Evolutionary conservation across 495 filamentous ascomycete species (phyloP).

Genomic region (Neurospora hispaniola): DNA sequence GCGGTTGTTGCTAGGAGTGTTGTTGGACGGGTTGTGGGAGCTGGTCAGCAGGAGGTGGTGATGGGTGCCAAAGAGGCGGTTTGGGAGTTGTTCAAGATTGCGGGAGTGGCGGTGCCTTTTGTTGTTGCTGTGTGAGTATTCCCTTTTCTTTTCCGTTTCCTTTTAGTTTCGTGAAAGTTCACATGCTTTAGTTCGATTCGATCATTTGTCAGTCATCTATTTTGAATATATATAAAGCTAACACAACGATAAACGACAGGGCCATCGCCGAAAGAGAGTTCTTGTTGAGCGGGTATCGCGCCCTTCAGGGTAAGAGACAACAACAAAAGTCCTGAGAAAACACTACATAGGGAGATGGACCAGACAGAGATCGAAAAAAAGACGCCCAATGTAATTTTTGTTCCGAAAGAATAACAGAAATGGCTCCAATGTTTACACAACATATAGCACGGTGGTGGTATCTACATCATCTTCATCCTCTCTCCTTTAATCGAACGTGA

Average conservation of each 20-base stretch:
- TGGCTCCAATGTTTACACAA: background rate
- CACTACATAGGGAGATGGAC: background rate
- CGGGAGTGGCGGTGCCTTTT: conserved; percentile 42
- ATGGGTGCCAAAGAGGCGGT: conserved; percentile 20
- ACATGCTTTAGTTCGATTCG: background rate
- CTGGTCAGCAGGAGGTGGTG: conserved; percentile 16
- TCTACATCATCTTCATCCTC: background rate
- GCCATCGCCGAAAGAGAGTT: conserved; percentile 50
- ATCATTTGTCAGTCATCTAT: background rate
- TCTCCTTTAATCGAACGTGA: conserved; percentile 64
- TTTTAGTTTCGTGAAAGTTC: background rate
- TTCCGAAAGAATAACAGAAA: conserved; percentile 12
- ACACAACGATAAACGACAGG: conserved; percentile 26
- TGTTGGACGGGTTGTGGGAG: conserved; percentile 14
- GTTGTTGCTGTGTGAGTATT: conserved; percentile 48
- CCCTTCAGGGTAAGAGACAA: conserved; percentile 22
- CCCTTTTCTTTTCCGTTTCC: background rate
- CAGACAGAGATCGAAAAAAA: background rate
- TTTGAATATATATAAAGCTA: conserved; percentile 1
- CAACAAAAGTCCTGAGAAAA: background rate
- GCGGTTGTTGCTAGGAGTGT: conserved; percentile 14
- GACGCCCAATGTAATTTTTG: background rate
- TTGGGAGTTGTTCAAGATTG: conserved; percentile 40
- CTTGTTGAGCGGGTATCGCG: conserved; percentile 38
- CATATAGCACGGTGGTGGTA: background rate